phyloP scores from a whole-genome alignment of 75 land plant species.

The Larix kaempferi region DNA sequence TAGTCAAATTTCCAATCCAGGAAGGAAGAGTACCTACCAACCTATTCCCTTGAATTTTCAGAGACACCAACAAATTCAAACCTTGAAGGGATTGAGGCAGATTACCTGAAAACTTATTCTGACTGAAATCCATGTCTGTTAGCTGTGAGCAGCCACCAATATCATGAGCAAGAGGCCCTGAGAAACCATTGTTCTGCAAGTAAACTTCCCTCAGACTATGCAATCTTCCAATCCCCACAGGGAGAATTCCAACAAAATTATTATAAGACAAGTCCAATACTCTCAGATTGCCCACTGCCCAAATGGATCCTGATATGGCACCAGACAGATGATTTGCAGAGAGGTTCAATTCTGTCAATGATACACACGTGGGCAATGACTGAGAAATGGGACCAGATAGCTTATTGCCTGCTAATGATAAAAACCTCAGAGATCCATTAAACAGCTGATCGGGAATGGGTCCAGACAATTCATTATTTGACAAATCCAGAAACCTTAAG shows the following conservation, averaged over 20 bases:
- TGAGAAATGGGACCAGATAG: constrained; percentile 60
- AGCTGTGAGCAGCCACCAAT: constrained; percentile 54
- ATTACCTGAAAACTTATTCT: constrained; percentile 52
- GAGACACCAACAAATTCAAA: constrained; percentile 26
- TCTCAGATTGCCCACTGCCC: constrained; percentile 36
- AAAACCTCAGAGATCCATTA: constrained; percentile 25
- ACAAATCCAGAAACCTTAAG: constrained; percentile 63
- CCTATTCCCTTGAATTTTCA: constrained; percentile 41
- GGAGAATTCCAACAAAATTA: constrained; percentile 48
- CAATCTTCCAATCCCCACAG: constrained; percentile 32
- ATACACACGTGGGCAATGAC: constrained; percentile 23
- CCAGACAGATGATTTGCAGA: constrained; percentile 65
- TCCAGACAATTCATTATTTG: constrained; percentile 58
- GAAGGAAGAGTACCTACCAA: constrained; percentile 47
- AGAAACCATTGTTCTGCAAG: constrained; percentile 51
- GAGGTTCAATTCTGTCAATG: constrained; percentile 48
- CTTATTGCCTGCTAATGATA: constrained; percentile 45
- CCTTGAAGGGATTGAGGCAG: constrained; percentile 45
- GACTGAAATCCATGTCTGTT: constrained; percentile 48
- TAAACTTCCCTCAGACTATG: constrained; percentile 55
- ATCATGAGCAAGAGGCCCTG: constrained; percentile 54
- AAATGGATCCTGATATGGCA: constrained; percentile 23
- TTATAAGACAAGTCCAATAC: constrained; percentile 68
- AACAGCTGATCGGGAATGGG: constrained; percentile 47
- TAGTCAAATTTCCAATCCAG: constrained; percentile 45